These are phyloP conservation scores for Blastobotrys illinoisensis DNA, from an alignment of 1,139 yeast species.

Conservation along the genomic window DNA sequence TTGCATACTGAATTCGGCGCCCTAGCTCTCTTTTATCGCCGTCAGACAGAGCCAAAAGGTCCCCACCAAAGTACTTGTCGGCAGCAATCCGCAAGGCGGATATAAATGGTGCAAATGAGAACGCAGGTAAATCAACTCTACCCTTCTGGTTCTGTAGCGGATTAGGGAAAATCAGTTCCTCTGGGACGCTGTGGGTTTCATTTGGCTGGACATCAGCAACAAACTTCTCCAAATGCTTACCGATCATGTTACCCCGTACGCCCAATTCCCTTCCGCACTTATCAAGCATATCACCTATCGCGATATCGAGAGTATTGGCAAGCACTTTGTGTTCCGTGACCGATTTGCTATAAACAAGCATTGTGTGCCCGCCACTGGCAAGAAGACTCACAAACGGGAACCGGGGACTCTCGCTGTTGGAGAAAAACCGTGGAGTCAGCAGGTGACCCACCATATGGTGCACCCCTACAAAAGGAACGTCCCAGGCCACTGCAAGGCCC, in stretches of 20 bases:
- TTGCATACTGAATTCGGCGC: slow-evolving; percentile 53
- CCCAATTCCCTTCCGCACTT: slow-evolving; percentile 89
- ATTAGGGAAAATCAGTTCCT: slow-evolving; percentile 41
- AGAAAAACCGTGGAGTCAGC: slow-evolving; percentile 52
- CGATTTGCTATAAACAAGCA: slow-evolving; percentile 65
- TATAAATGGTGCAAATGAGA: slow-evolving; percentile 76
- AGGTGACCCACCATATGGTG: slow-evolving; percentile 97
- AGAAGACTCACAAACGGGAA: slow-evolving; percentile 79
- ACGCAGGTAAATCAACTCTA: slow-evolving; percentile 43
- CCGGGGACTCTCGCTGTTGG: slow-evolving; percentile 43
- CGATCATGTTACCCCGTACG: slow-evolving; percentile 74
- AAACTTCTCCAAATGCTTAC: slow-evolving; percentile 65
- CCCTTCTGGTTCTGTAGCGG: slow-evolving; percentile 50
- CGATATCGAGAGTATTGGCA: slow-evolving; percentile 76
- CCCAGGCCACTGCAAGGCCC: slow-evolving; percentile 76
- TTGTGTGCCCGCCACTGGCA: slow-evolving; percentile 94
- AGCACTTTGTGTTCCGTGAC: slow-evolving; percentile 64
- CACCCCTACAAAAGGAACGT: slow-evolving; percentile 75
- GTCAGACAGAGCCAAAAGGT: slow-evolving; percentile 18
- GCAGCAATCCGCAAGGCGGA: slow-evolving; percentile 40
- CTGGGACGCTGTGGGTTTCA: slow-evolving; percentile 21
- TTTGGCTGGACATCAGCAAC: slow-evolving; percentile 38
- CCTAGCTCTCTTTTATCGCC: slow-evolving; percentile 42
- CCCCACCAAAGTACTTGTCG: slow-evolving; percentile 8
- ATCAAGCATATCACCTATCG: slow-evolving; percentile 90